Evolutionary conservation across 208 protist species (phyloP).

Genomic region (Trypanosoma conorhini): DNA sequence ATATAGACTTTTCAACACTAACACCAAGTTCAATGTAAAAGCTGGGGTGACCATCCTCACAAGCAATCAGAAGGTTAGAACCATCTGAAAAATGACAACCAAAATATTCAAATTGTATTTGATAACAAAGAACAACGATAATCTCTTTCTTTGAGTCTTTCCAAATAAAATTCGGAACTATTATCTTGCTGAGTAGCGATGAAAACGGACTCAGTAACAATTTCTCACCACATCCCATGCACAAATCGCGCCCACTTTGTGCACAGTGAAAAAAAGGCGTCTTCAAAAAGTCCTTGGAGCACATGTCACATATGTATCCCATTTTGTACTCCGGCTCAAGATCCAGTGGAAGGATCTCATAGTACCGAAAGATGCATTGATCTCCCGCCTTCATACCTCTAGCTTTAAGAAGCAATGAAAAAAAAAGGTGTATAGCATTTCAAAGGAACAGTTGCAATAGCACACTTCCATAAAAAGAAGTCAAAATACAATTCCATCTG

Average conservation of each 20-base stretch:
- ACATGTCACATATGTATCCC: slow-evolving; percentile 43
- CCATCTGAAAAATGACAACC: slow-evolving; percentile 79
- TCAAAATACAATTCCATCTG: background rate
- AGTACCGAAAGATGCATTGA: slow-evolving; percentile 30
- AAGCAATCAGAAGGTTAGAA: slow-evolving; percentile 19
- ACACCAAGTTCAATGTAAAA: slow-evolving; percentile 10
- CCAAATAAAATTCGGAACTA: slow-evolving; percentile 28
- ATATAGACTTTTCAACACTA: slow-evolving; percentile 8
- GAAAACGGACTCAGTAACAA: slow-evolving; percentile 18
- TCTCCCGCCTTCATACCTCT: slow-evolving; percentile 1
- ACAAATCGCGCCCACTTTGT: slow-evolving; percentile 36
- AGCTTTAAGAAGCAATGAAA: background rate
- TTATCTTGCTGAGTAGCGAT: slow-evolving; percentile 27
- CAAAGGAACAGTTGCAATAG: background rate
- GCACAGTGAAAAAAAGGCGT: slow-evolving; percentile 38
- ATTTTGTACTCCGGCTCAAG: slow-evolving; percentile 33
- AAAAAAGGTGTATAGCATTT: background rate
- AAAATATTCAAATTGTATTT: slow-evolving; percentile 96
- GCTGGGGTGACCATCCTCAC: slow-evolving; percentile 7
- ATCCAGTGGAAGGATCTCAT: slow-evolving; percentile 33
- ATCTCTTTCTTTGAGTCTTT: slow-evolving; percentile 14
- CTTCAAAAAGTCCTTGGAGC: slow-evolving; percentile 31
- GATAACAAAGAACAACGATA: slow-evolving; percentile 78
- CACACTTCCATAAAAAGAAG: background rate
- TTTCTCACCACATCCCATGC: slow-evolving; percentile 27